These are phyloP conservation scores for Trypanosoma cruzi DNA, from an alignment of 208 protist species.

Conservation along the genomic window DNA sequence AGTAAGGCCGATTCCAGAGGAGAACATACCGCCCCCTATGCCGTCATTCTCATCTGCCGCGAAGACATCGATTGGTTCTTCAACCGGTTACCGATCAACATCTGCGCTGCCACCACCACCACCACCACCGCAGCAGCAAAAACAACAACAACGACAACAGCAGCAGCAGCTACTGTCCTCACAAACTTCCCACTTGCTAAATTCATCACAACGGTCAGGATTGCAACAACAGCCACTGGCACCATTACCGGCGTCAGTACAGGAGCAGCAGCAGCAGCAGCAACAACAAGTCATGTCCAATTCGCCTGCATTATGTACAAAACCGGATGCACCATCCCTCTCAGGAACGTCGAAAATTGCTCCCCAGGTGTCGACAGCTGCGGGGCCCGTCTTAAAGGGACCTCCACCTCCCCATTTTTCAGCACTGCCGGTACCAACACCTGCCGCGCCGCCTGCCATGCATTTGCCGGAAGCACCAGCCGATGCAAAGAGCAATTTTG, in stretches of 20 bases:
- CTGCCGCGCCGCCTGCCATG: constrained; percentile 2
- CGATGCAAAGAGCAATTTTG: neutral
- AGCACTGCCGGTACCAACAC: neutral
- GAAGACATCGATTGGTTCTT: neutral
- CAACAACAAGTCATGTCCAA: neutral
- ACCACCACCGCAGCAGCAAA: constrained; percentile 15
- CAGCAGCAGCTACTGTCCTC: too few relatives aligned
- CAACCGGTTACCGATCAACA: constrained; percentile 6
- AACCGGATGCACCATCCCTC: neutral
- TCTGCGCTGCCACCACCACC: constrained; percentile 7
- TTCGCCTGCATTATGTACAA: neutral
- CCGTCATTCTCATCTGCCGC: constrained; percentile 5
- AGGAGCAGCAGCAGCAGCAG: neutral
- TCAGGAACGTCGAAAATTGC: neutral
- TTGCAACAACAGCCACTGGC: neutral
- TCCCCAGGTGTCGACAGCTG: neutral
- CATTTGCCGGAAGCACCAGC: neutral
- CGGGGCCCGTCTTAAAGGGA: neutral
- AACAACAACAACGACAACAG: constrained; percentile 11
- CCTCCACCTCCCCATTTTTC: neutral
- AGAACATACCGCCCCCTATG: constrained; percentile 1
- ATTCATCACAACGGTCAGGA: too few relatives aligned
- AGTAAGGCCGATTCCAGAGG: neutral
- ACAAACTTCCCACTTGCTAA: too few relatives aligned
- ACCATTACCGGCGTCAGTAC: neutral